Evolutionary conservation across 306 rosid species (phyloP), one percentile per base, ranked within the genome.

Genomic region (Aeschynomene evenia): DNA sequence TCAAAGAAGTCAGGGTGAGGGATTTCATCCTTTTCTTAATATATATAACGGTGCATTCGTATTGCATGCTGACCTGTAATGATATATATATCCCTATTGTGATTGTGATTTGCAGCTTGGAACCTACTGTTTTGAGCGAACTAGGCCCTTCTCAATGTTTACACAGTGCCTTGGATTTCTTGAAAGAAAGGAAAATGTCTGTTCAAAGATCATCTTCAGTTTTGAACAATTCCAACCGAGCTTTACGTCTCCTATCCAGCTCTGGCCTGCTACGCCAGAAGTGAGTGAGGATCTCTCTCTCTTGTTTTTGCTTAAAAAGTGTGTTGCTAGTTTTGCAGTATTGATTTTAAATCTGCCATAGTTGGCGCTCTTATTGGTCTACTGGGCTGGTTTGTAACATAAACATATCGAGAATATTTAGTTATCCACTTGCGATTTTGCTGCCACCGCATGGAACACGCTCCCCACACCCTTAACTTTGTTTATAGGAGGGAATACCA

Each of bases 181-280:
- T 94, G 85, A 85, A 86, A 79, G 70, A 82, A 50, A 85, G 87
- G 75, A 87, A 89, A 82, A 80, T 76, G 90, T 78, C 82, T 9
- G 85, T 94, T 66, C 34, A 78, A 7, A 90, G 99, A 80, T 94
- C 99, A 3, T 58, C 84, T 48, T 58, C 96, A 22, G 95, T 89
- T 76, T 83, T 94, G 82, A 83, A 81, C 73, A 91, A 94, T 84
- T 76, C 95, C 63, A 89, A 83, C 81, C 86, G 75, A 81, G 96
- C 98, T 16, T 79, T 91, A 51, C 95, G 97, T 55, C 78, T 86
- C 13, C 90, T 94, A 43, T 76, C 94, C 57, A 22, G 68, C 12
- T 83, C 97, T 0, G 94, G 97, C 55, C 39, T 87, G 75, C 70
- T 87, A 43, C 68, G 68, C 57, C 68, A 60, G 85, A 84, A 79